phyloP scores from a whole-genome alignment of 2,329 filamentous ascomycete species.

The Cephalotrichum gorgonifer region DNA sequence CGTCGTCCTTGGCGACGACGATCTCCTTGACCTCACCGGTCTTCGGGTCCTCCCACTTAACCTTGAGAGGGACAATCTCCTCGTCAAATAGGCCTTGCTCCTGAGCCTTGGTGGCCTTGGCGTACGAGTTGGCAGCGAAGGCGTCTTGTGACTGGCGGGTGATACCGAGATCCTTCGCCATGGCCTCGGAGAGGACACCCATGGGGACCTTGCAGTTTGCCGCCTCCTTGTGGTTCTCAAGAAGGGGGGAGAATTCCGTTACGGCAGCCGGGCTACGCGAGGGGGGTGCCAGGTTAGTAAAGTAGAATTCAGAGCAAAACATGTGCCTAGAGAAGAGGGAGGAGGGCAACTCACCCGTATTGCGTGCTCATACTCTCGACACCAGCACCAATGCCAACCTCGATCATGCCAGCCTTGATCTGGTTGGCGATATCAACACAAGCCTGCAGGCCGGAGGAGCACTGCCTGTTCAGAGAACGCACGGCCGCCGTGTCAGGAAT shows the following conservation, averaged over 20 bases:
- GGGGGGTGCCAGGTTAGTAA: neutral
- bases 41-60: conserved; percentile 86
- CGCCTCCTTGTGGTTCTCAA: conserved; percentile 70
- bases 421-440: conserved; percentile 91
- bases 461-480: conserved; percentile 85
- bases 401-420: conserved; percentile 86
- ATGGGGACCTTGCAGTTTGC: conserved; percentile 97
- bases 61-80: conserved; percentile 79
- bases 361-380: conserved; percentile 94
- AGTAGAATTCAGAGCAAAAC: neutral
- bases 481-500: conserved; percentile 82
- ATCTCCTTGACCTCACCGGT: conserved; percentile 75
- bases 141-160: conserved; percentile 67
- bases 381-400: conserved; percentile 85
- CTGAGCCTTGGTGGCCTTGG: conserved; percentile 81
- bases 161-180: conserved; percentile 79
- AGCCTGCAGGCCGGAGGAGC: conserved; percentile 85
- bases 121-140: conserved; percentile 90
- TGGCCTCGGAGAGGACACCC: conserved; percentile 86
- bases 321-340: no score
- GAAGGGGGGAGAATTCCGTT: conserved; percentile 81
- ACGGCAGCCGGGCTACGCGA: conserved; percentile 67
- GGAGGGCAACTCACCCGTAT: conserved; percentile 70
- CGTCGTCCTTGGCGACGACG: conserved; percentile 77
- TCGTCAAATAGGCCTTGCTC: conserved; percentile 81